Conservation (phyloP, 257 asterid genomes). For the Fraxinus cuspidata region DNA sequence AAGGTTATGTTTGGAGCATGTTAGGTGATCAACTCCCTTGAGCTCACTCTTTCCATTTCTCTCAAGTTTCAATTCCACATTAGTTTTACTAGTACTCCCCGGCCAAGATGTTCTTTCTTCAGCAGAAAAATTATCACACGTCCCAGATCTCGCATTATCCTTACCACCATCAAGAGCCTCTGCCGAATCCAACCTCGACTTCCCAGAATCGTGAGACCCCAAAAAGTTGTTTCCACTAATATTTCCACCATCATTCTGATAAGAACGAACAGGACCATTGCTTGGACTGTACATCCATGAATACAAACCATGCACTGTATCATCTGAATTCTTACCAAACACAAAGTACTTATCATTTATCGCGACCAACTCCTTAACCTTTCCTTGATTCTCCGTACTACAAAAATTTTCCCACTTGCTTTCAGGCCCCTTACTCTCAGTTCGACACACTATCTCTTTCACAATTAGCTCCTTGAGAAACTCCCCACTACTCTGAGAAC, state of each 20-base stretch:
- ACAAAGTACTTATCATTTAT: conserved; percentile 55
- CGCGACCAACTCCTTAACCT: conserved; percentile 49
- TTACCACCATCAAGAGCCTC: conserved; percentile 48
- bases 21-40: conserved; percentile 52
- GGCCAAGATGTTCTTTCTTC: conserved; percentile 62
- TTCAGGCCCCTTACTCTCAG: conserved; percentile 55
- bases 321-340: conserved; percentile 62
- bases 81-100: conserved; percentile 50
- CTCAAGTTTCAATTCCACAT: conserved; percentile 33
- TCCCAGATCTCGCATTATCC: conserved; percentile 42
- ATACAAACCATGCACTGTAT: conserved; percentile 60
- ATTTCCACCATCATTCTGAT: conserved; percentile 49
- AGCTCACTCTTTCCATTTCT: conserved; percentile 47
- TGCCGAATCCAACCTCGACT: conserved; percentile 38
- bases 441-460: conserved; percentile 82
- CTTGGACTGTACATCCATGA: conserved; percentile 54
- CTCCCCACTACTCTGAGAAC: conserved; percentile 39
- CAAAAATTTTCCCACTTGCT: conserved; percentile 50
- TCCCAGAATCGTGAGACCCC: conserved; percentile 60
- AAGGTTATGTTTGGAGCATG: conserved; percentile 43
- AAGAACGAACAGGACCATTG: conserved; percentile 47
- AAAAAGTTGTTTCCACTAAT: conserved; percentile 38
- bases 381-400: conserved; percentile 44
- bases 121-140: conserved; percentile 40
- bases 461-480: conserved; percentile 74